Evolutionary conservation across 352 stramenopile species (phyloP).

Genomic region (Globisporangium okanoganense): DNA sequence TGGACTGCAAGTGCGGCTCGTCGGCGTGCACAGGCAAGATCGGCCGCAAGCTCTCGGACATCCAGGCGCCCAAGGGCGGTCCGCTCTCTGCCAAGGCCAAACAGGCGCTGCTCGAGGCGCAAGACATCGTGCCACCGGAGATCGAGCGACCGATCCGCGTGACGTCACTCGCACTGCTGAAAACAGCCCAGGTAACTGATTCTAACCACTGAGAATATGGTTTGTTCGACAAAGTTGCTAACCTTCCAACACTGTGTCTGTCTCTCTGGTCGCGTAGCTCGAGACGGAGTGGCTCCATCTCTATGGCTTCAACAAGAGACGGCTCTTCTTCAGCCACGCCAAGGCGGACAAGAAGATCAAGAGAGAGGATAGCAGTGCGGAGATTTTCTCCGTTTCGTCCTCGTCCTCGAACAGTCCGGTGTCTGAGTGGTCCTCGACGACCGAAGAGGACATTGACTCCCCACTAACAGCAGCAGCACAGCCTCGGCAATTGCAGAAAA

Average conservation of each 20-base stretch:
- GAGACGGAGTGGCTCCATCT: constrained; percentile 56
- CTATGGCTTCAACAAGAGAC: constrained; percentile 61
- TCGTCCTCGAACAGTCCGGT: constrained; percentile 35
- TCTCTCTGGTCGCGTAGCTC: constrained; percentile 26
- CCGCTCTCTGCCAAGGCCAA: constrained; percentile 4
- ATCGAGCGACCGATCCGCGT: constrained; percentile 59
- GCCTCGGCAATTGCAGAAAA: constrained; percentile 18
- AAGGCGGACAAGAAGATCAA: constrained; percentile 10
- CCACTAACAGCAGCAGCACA: constrained; percentile 16
- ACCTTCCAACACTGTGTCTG: neutral
- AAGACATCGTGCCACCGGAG: constrained; percentile 35
- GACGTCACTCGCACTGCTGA: constrained; percentile 71
- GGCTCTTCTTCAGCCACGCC: constrained; percentile 58
- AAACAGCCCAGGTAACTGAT: constrained; percentile 41
- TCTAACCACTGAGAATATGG: neutral
- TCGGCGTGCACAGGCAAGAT: constrained; percentile 72
- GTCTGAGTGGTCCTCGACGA: constrained; percentile 43
- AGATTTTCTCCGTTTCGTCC: constrained; percentile 10
- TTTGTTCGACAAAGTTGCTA: neutral
- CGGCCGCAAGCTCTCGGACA: constrained; percentile 61
- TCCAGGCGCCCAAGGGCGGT: constrained; percentile 18
- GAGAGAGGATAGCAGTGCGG: neutral
- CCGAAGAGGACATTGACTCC: constrained; percentile 35
- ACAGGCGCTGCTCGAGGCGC: constrained; percentile 15
- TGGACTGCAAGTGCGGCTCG: constrained; percentile 75